Evolutionary conservation across 306 rosid genomes (phyloP), one percentile per base, ranked within the genome.

Genomic region (Trifolium fragiferum): DNA sequence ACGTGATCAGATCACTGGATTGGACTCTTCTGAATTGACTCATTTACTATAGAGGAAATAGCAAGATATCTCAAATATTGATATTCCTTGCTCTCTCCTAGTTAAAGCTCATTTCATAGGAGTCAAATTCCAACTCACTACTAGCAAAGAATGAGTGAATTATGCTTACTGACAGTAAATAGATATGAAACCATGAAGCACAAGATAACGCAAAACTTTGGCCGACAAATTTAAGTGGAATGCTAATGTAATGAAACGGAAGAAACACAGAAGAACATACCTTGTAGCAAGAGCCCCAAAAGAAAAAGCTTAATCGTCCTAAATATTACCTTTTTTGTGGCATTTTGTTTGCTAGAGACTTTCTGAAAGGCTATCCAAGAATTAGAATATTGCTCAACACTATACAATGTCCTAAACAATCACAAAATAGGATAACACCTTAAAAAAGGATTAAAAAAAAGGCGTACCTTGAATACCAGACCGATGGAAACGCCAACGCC

Each of bases 301-400:
- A 90, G 80, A 65, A 90, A 90, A 75, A 90, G 93, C 84, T 87
- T 90, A 46, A 85, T 10, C 32, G 89, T 82, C 72, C 93, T 87
- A 44, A 49, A 41, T 61, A 89, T 25, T 18, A 90, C 87, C 46
- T 89, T 90, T 76, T 77, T 87, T 1, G 86, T 85, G 51, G 93
- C 90, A 38, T 58, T 81, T 73, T 79, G 47, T 86, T 87, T 90
- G 80, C 78, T 80, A n/a, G 92, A 80, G 49, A 83, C 83, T 74
- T 84, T 87, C 96, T 90, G 90, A 86, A 76, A 72, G 8, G 72
- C 51, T 63, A 66, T 30, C 59, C 35, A 74, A 77, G 55, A 68
- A 55, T 76, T 65, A 40, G n/a, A 81, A 33, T 38, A 71, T 2
- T 43, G n/a, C 72, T 50, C 66, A 68, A 47, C 10, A 68, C 55